phyloP scores from a whole-genome alignment of 805 yeast genomes.

The Nakazawaea ernobii region DNA sequence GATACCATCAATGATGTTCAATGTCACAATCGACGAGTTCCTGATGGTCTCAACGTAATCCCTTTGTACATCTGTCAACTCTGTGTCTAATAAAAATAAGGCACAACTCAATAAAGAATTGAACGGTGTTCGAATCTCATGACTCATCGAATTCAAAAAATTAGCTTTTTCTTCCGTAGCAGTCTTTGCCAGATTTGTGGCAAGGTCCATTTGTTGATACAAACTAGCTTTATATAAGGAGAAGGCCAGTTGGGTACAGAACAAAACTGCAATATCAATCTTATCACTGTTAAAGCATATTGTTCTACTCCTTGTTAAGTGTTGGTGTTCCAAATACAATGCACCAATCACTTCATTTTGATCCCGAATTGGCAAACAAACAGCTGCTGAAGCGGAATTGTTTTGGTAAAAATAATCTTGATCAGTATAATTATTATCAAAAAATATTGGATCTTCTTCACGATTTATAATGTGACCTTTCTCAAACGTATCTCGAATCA shows the following conservation, averaged over 20 bases:
- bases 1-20: constrained; percentile 48
- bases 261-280: constrained; percentile 33
- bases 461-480: constrained; percentile 31
- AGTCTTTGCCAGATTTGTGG: constrained; percentile 48
- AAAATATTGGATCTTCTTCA: constrained; percentile 28
- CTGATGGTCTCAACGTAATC: constrained; percentile 49
- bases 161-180: constrained; percentile 52
- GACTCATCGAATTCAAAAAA: constrained; percentile 50
- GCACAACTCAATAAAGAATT: constrained; percentile 45
- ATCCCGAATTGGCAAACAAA: constrained; percentile 41
- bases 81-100: constrained; percentile 43
- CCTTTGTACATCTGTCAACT: constrained; percentile 34
- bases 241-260: constrained; percentile 49
- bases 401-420: constrained; percentile 35
- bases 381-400: constrained; percentile 25
- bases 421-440: constrained; percentile 27
- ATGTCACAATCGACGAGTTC: constrained; percentile 43
- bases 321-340: constrained; percentile 35
- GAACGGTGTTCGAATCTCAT: constrained; percentile 52
- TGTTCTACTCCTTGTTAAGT: constrained; percentile 9
- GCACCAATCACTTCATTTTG: constrained; percentile 38
- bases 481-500: constrained; percentile 32
- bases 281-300: constrained; percentile 27
- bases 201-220: constrained; percentile 42
- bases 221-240: constrained; percentile 42